Evolutionary conservation across 345 rosid species (phyloP).

Genomic region (Schrenkiella parvula): DNA sequence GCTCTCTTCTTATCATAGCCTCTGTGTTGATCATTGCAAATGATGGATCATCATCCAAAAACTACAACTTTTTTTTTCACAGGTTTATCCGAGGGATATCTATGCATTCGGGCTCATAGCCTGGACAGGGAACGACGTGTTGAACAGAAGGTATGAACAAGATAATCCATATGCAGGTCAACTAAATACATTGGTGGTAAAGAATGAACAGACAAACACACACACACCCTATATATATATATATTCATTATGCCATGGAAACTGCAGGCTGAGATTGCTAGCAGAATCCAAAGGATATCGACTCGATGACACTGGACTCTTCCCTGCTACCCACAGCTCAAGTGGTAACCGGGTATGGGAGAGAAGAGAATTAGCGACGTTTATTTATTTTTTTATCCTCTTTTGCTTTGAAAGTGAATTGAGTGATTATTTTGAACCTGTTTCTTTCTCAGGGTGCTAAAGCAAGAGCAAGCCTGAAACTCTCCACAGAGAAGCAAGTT

Average conservation of each 20-base stretch:
- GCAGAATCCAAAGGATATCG: conserved; percentile 85
- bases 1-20: neutral
- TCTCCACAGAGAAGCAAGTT: conserved; percentile 67
- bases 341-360: conserved; percentile 64
- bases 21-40: neutral
- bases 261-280: conserved; percentile 77
- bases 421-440: neutral
- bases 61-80: neutral
- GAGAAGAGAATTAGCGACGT: neutral
- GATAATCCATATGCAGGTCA: neutral
- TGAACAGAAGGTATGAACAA: conserved; percentile 69
- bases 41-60: neutral
- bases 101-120: conserved; percentile 88
- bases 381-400: neutral
- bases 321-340: conserved; percentile 78
- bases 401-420: neutral
- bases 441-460: conserved; percentile 51
- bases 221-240: neutral
- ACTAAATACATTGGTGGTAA: neutral
- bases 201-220: neutral
- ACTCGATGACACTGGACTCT: conserved; percentile 90
- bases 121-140: conserved; percentile 94
- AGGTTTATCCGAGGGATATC: conserved; percentile 91
- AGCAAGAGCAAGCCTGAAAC: conserved; percentile 57
- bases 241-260: neutral